Percentiles rank a stretch among this genome's conserved stretches.
Evolutionary conservation across 768 basidiomycete species (phyloP).

Genomic region (Leccinellum albellum): DNA sequence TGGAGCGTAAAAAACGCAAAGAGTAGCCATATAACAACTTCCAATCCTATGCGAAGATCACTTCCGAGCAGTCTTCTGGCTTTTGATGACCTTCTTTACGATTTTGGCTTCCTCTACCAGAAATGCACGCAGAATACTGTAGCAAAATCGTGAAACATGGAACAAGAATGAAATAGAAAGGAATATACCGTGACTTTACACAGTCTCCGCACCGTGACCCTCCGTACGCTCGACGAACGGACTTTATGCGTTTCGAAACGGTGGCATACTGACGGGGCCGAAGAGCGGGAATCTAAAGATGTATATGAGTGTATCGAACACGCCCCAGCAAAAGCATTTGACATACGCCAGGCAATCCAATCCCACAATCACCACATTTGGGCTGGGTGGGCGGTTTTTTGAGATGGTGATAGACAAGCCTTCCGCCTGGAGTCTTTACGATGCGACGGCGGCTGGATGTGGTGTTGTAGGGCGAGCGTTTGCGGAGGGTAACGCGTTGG

Average conservation of each 20-base stretch:
- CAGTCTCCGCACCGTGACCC: conserved; percentile 96
- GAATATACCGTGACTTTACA: conserved; percentile 84
- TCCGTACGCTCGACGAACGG: conserved; percentile 93
- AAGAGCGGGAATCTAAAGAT: conserved; percentile 79
- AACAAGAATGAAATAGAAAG: background rate
- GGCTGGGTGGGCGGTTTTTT: conserved; percentile 90
- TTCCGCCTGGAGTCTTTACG: conserved; percentile 97
- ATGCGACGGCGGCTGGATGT: conserved; percentile 92
- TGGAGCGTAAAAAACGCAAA: conserved; percentile 10
- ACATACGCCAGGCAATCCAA: conserved; percentile 90
- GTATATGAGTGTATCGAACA: background rate
- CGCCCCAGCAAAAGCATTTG: background rate
- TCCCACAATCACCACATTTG: conserved; percentile 98
- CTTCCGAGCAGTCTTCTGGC: conserved; percentile 44
- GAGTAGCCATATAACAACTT: conserved; percentile 11
- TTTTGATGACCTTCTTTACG: conserved; percentile 98
- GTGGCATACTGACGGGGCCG: conserved; percentile 94
- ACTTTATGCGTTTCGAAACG: conserved; percentile 96
- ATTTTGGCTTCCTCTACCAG: conserved; percentile 99
- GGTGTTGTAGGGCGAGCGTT: conserved; percentile 98
- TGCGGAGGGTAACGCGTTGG: conserved; percentile 99
- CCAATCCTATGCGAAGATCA: conserved; percentile 9
- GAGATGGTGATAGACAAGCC: conserved; percentile 96
- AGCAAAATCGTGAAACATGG: background rate
- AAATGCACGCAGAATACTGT: conserved; percentile 95